These are phyloP conservation scores for Trichoderma hamatum DNA, from an alignment of 2,329 filamentous ascomycete species.

Conservation along the genomic window DNA sequence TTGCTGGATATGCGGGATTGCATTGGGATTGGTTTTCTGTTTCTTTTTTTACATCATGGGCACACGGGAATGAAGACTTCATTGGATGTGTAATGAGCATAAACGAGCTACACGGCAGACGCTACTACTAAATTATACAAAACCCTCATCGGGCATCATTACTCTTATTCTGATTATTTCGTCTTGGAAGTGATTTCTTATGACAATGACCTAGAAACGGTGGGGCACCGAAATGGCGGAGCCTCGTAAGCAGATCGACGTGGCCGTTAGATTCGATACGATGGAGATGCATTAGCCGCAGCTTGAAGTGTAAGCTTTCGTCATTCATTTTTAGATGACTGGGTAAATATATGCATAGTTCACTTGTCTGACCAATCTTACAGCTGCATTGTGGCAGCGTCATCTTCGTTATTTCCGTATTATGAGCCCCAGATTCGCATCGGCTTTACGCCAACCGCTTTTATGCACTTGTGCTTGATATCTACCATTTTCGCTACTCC, in stretches of 20 bases:
- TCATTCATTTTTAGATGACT: not conserved
- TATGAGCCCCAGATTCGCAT: not conserved
- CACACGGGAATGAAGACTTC: not conserved
- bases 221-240: not conserved
- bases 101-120: slow-evolving; percentile 17
- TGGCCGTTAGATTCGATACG: not conserved
- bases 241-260: slow-evolving; percentile 16
- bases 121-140: slow-evolving; percentile 9
- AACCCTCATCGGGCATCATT: slow-evolving; percentile 19
- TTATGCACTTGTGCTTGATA: not conserved
- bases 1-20: slow-evolving; percentile 12
- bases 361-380: not conserved
- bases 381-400: not conserved
- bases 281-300: slow-evolving; percentile 13
- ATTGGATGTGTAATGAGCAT: slow-evolving; percentile 6
- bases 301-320: not conserved
- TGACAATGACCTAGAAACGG: not conserved
- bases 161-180: not conserved
- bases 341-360: not conserved
- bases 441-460: not conserved
- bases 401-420: not conserved
- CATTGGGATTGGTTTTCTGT: slow-evolving; percentile 1
- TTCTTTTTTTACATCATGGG: not conserved
- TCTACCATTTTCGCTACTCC: not conserved
- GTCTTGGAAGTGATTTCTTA: not conserved